Evolutionary conservation across 768 basidiomycete species (phyloP).

Genomic region (Kwoniella newhampshirensis): DNA sequence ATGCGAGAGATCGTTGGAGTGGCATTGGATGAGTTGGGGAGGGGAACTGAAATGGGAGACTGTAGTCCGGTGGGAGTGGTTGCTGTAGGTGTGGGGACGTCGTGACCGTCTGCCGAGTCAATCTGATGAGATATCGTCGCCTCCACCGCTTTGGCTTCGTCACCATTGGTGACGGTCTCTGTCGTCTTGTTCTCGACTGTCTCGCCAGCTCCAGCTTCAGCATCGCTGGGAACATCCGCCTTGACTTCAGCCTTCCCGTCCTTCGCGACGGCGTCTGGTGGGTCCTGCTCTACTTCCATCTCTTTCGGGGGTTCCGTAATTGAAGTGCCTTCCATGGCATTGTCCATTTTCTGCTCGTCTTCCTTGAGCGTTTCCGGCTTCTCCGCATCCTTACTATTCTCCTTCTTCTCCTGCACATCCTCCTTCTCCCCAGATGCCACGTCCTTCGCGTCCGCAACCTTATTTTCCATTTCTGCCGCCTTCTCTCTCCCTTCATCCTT

Average conservation of each 20-base stretch:
- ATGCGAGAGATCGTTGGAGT: constrained; percentile 32
- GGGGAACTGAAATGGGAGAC: constrained; percentile 31
- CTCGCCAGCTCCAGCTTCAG: not conserved
- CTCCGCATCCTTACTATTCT: not conserved
- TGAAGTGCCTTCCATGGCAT: not conserved
- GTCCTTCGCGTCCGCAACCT: constrained; percentile 1
- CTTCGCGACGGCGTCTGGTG: not conserved
- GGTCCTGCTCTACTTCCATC: not conserved
- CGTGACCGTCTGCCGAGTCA: not conserved
- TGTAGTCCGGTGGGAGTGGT: constrained; percentile 6
- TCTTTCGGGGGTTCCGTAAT: not conserved
- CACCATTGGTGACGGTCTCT: not conserved
- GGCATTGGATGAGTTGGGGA: constrained; percentile 29
- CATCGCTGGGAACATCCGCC: not conserved
- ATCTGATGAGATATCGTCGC: not conserved
- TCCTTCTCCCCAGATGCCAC: constrained; percentile 4
- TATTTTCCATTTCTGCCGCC: constrained; percentile 4
- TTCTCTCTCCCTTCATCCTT: constrained; percentile 7
- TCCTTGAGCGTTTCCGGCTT: not conserved
- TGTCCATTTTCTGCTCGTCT: constrained; percentile 4
- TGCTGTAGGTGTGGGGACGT: constrained; percentile 2
- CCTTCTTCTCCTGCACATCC: not conserved
- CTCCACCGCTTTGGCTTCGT: not conserved
- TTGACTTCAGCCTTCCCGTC: not conserved
- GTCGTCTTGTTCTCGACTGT: not conserved